Evolutionary conservation across 2,329 filamentous ascomycete genomes (phyloP), one percentile per base, ranked within the genome.

Genomic region (Arthrobotrys megalospora): DNA sequence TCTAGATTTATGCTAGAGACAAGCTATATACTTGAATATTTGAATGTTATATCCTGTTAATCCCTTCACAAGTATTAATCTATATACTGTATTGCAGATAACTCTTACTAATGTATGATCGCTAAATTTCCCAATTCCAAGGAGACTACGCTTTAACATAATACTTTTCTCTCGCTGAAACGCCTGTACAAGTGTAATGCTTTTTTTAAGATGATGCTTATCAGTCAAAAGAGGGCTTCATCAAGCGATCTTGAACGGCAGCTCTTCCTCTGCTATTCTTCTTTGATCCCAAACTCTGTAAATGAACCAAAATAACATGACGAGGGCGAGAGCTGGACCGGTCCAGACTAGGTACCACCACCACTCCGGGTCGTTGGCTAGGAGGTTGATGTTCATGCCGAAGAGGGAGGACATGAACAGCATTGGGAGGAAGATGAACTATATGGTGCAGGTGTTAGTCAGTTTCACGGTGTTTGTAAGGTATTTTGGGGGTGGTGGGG

Each of bases 371-470:
- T 81, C 67, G 8, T 80, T 58, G 10, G 48, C 36, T 5, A 81
- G 48, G 12, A 81, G 36, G 53, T 81, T 71, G 62, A 81, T 60
- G 38, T 81, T 81, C 80, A 81, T 81, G 1, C 80, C 80, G 65
- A 80, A 81, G 6, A 81, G 70, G 8, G 62, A 63, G 32, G 62
- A 80, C 53, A 80, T 75, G 70, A 80, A 80, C 21, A 77, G 71
- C 67, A 80, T 71, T 6, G 80, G 80, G 1, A 81, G 64, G 47
- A 81, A 80, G 28, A 81, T 75, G 43, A 80, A 81, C 79, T 80
- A 19, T 12, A 6, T 62, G 12, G 12, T 34, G 0, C 19, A 6
- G 28, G 38, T 12, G 11, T 16, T 16, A 38, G 14, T 48, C 8
- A 45, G 14, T 45, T n/a, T 47, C 12, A n/a, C 63, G 14, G 11